Evolutionary conservation across 805 yeast species (phyloP).

Genomic region (Saccharomyces cerevisiae): DNA sequence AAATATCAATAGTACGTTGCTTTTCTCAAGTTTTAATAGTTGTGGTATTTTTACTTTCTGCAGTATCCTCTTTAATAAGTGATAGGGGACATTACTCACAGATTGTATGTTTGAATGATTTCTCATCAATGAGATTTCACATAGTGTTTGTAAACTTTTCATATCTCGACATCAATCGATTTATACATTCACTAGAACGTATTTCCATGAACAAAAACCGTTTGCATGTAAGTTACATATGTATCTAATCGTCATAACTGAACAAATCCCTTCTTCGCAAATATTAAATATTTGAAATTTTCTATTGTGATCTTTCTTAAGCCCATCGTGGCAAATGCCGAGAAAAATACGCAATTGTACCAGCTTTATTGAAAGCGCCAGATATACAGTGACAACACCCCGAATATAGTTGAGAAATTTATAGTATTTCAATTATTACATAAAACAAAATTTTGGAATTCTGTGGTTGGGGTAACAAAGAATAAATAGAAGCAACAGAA

Average conservation of each 20-base stretch:
- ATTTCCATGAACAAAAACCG: too few species aligned
- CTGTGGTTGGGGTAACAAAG: not conserved
- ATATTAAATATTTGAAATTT: not conserved
- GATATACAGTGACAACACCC: not conserved
- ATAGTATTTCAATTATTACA: not conserved
- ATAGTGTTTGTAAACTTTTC: slow-evolving; percentile 14
- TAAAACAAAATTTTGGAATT: not conserved
- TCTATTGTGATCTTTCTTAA: not conserved
- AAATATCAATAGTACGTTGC: slow-evolving; percentile 28
- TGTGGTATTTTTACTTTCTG: slow-evolving; percentile 27
- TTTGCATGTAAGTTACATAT: not conserved
- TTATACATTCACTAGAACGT: not conserved
- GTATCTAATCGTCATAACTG: not conserved
- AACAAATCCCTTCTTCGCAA: not conserved
- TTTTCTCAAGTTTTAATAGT: slow-evolving; percentile 26
- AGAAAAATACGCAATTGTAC: not conserved
- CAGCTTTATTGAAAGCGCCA: not conserved
- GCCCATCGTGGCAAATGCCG: not conserved
- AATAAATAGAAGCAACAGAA: not conserved
- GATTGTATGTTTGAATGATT: slow-evolving; percentile 19
- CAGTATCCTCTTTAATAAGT: slow-evolving; percentile 26
- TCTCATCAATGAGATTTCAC: slow-evolving; percentile 21
- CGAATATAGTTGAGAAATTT: not conserved
- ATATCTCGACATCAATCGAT: slow-evolving; percentile 2
- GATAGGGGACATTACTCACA: slow-evolving; percentile 29